Percentiles rank a stretch among this genome's conserved stretches.
phyloP scores from a whole-genome alignment of 768 basidiomycete species.

The Pisolithus albus region DNA sequence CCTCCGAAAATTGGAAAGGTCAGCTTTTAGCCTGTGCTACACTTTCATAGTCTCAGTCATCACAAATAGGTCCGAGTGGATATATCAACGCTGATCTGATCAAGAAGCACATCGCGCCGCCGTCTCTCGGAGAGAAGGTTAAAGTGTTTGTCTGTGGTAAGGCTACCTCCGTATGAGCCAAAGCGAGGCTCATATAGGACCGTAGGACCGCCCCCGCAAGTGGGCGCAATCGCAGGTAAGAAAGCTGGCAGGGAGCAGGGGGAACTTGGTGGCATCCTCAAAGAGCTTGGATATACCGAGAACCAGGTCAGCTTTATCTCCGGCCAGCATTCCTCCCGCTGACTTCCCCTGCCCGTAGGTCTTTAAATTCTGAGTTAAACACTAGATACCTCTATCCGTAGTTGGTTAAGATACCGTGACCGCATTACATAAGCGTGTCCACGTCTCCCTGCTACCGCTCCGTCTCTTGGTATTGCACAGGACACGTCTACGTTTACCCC shows the following conservation, averaged over 20 bases:
- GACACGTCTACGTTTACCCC: not conserved
- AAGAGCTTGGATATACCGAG: constrained; percentile 77
- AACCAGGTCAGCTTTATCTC: constrained; percentile 58
- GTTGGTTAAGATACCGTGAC: too few species aligned
- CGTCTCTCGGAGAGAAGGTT: constrained; percentile 65
- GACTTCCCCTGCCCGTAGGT: constrained; percentile 22
- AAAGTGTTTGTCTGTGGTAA: constrained; percentile 87
- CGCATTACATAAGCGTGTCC: constrained; percentile 24
- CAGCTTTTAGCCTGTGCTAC: constrained; percentile 12
- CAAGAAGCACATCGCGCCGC: constrained; percentile 61
- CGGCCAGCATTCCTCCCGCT: not conserved
- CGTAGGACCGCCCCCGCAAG: constrained; percentile 75
- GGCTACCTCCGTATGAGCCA: constrained; percentile 13
- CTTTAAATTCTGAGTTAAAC: constrained; percentile 32
- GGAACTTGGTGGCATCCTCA: constrained; percentile 71
- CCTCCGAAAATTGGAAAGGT: constrained; percentile 54
- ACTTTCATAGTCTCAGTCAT: constrained; percentile 4
- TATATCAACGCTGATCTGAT: constrained; percentile 70
- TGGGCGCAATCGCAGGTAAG: constrained; percentile 81
- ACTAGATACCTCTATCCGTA: not conserved
- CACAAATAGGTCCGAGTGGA: constrained; percentile 52
- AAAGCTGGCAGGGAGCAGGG: constrained; percentile 90
- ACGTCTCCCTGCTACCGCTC: not conserved
- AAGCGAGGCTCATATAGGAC: not conserved
- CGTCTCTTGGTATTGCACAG: not conserved